A percentile compares a stretch with the other conserved stretches of the same genome.
These are phyloP conservation scores for Ustilago shanxiensis DNA, from an alignment of 1,284 basidiomycete genomes.

Conservation along the genomic window DNA sequence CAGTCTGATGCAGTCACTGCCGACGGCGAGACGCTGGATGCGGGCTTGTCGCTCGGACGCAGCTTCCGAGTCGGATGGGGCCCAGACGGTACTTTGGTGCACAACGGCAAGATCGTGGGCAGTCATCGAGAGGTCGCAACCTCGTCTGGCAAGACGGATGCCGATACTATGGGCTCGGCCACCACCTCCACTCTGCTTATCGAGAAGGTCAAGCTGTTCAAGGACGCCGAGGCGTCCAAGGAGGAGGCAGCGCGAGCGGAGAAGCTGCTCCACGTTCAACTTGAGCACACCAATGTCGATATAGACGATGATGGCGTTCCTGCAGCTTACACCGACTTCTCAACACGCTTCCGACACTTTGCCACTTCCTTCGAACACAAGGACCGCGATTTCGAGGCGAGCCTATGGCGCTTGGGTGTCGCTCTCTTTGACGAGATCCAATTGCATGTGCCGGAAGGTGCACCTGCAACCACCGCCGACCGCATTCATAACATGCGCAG, in stretches of 20 bases:
- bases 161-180: slow-evolving; percentile 13
- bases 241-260: slow-evolving; percentile 65
- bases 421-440: slow-evolving; percentile 87
- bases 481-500: slow-evolving; percentile 79
- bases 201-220: slow-evolving; percentile 58
- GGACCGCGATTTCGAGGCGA: slow-evolving; percentile 77
- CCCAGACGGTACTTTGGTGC: slow-evolving; percentile 80
- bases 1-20: slow-evolving; percentile 76
- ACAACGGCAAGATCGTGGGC: slow-evolving; percentile 74
- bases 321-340: slow-evolving; percentile 73
- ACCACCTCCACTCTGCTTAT: slow-evolving; percentile 41
- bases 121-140: slow-evolving; percentile 7
- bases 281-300: slow-evolving; percentile 79
- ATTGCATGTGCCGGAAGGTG: slow-evolving; percentile 77
- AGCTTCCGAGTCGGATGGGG: slow-evolving; percentile 94
- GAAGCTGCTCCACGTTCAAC: slow-evolving; percentile 84
- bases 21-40: slow-evolving; percentile 81
- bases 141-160: slow-evolving; percentile 16
- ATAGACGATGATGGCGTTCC: slow-evolving; percentile 72
- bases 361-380: slow-evolving; percentile 79
- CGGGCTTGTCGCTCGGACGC: slow-evolving; percentile 85
- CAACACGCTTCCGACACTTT: slow-evolving; percentile 84
- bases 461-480: slow-evolving; percentile 76
- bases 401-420: slow-evolving; percentile 86
- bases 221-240: slow-evolving; percentile 33